Base-by-base conservation (phyloP, 495 filamentous ascomycete genomes). In the Hypoxylon subgilvum region DNA sequence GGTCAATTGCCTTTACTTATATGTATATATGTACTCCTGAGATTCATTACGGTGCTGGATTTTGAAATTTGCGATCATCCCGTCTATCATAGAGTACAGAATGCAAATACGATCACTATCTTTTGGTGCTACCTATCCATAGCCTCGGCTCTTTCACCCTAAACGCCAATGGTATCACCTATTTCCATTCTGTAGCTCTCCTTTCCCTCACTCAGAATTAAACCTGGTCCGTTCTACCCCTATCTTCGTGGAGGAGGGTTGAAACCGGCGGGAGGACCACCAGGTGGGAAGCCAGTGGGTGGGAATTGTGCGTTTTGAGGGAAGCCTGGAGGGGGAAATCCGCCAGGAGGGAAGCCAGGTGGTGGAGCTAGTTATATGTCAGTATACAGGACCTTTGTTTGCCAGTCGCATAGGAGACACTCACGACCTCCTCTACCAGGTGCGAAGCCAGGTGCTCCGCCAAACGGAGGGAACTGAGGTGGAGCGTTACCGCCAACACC, bases 401-500 rank as follows among this genome's bases (percentile, higher is more conserved):
- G 30, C 57, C 40, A 39, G 17, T 28, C 8, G 13, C 41, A 1
- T 39, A 12, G 25, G 50, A 56, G 53, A 35, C 61, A 79, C 83
- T 82, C 80, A 88, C 86, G 84, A 67, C 85, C 88, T 67, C 88
- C 88, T 74, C 87, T 82, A 27, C 89, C 90, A 68, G 82, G 79
- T 28, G 60, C 67, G 63, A 95, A 96, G 18, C 88, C 88, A 53
- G 87, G 87, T 38, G 72, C 72, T 47, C 71, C 71, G 23, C 83
- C 71, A 27, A 90, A 89, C 32, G 83, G 83, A 52, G 84, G 85
- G 59, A 85, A 84, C 42, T 84, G 80, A 55, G 88, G 86, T 28
- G 91, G 89, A 22, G 84, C 82, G 23, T 85, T 85, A 49, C 88
- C 91, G 63, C 90, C 93, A 70, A 96, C 87, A 68, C 92, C 92